phyloP scores from a whole-genome alignment of 2,329 filamentous ascomycete genomes.

The Calonectria hongkongensis region DNA sequence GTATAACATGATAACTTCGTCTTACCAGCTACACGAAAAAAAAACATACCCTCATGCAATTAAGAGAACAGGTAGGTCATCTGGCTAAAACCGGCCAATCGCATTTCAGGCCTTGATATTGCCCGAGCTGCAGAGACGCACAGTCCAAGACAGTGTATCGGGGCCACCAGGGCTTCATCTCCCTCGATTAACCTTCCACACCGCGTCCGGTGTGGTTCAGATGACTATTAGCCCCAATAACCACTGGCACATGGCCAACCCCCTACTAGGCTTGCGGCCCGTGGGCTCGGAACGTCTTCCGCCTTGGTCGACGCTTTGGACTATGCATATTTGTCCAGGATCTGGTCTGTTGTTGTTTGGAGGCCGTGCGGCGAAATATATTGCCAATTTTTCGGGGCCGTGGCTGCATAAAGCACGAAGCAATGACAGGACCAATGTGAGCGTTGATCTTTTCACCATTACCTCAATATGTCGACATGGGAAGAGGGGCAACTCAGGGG shows the following conservation, averaged over 20 bases:
- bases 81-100: background rate
- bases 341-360: background rate
- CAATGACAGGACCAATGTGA: background rate
- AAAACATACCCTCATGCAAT: conserved; percentile 9
- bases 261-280: conserved; percentile 1
- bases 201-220: background rate
- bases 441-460: background rate
- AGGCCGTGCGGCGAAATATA: background rate
- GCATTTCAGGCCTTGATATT: background rate
- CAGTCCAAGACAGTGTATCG: background rate
- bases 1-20: background rate
- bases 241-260: background rate
- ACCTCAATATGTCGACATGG: background rate
- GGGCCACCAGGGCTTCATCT: conserved; percentile 3
- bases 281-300: conserved; percentile 19
- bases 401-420: too few relatives aligned
- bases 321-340: background rate
- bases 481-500: too few relatives aligned
- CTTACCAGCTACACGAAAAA: background rate
- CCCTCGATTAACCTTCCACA: conserved; percentile 1
- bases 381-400: background rate
- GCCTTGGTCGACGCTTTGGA: background rate
- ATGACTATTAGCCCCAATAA: background rate
- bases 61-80: conserved; percentile 20
- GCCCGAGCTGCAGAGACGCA: conserved; percentile 19